Evolutionary conservation across 1,284 basidiomycete genomes (phyloP).

Genomic region (Agaricales sp.): DNA sequence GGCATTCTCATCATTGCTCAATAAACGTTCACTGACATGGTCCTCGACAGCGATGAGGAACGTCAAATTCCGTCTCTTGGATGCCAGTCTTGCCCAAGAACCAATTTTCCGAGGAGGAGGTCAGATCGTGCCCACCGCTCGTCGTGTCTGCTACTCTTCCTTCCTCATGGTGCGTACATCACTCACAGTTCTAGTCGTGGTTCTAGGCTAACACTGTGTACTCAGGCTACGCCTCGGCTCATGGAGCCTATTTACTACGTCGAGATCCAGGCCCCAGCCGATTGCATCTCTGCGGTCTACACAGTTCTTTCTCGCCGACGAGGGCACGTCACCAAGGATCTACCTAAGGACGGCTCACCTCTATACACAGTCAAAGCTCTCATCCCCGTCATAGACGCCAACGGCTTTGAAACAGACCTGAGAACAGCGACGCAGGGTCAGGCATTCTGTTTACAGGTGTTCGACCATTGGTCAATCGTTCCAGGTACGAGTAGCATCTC

Average conservation of each 20-base stretch:
- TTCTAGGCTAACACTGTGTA: conserved; percentile 5
- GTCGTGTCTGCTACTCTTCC: conserved; percentile 98
- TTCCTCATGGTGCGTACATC: conserved; percentile 75
- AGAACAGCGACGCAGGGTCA: conserved; percentile 96
- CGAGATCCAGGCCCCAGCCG: conserved; percentile 97
- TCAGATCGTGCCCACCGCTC: conserved; percentile 96
- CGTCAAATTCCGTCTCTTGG: conserved; percentile 94
- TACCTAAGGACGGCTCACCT: conserved; percentile 95
- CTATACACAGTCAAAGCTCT: conserved; percentile 96
- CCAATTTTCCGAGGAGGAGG: conserved; percentile 97
- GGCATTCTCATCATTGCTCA: too few relatives aligned
- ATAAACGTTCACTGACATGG: conserved; percentile 2
- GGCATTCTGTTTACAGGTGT: conserved; percentile 92
- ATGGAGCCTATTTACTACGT: conserved; percentile 99
- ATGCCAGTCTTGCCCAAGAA: conserved; percentile 86
- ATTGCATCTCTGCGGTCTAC: conserved; percentile 96
- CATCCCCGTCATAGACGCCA: conserved; percentile 97
- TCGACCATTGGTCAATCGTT: conserved; percentile 98
- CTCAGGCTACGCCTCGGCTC: conserved; percentile 77
- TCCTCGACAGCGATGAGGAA: conserved; percentile 84
- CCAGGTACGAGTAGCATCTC: conserved; percentile 51
- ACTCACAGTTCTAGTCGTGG: too few relatives aligned
- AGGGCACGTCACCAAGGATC: conserved; percentile 96
- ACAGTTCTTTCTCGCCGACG: conserved; percentile 93
- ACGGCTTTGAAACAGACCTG: conserved; percentile 98